Conservation (phyloP, 2,329 filamentous ascomycete species). For the Coniochaeta ligniaria region DNA sequence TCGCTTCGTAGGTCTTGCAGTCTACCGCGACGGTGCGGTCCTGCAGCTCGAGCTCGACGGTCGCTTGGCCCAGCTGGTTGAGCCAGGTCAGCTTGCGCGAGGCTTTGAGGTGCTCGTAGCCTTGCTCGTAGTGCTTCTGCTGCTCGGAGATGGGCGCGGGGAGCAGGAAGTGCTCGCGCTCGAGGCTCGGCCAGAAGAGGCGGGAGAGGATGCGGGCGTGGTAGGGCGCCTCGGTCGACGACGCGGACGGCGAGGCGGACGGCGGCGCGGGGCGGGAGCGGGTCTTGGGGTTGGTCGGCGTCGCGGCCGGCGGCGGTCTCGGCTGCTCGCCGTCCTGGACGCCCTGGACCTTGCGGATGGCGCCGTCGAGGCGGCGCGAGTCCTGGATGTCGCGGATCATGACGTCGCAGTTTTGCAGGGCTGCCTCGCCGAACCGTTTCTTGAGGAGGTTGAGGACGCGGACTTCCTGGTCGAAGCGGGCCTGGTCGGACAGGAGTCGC, state of each 20-base stretch:
- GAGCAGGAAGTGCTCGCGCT: constrained; percentile 60
- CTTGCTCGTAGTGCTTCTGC: constrained; percentile 64
- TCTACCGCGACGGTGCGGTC: constrained; percentile 70
- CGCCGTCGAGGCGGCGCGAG: constrained; percentile 64
- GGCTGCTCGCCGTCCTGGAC: constrained; percentile 12
- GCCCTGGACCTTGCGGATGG: constrained; percentile 48
- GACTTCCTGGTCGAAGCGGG: constrained; percentile 65
- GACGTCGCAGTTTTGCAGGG: constrained; percentile 89
- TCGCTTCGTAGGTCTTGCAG: constrained; percentile 78
- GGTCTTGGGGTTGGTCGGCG: not conserved
- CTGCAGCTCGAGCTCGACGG: constrained; percentile 72
- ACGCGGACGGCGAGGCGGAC: constrained; percentile 1
- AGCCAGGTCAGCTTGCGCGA: constrained; percentile 86
- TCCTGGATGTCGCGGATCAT: constrained; percentile 94
- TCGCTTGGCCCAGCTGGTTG: constrained; percentile 71
- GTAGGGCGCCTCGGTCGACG: constrained; percentile 31
- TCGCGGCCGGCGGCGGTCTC: not conserved
- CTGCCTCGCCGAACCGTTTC: constrained; percentile 75
- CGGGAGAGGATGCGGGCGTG: constrained; percentile 84
- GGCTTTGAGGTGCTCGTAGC: constrained; percentile 74
- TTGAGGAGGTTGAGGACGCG: constrained; percentile 83
- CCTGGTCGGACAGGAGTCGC: constrained; percentile 60
- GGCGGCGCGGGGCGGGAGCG: not conserved
- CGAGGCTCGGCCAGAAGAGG: constrained; percentile 85
- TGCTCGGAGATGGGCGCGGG: constrained; percentile 51